Percentiles rank a stretch among this genome's conserved stretches.
phyloP scores from a whole-genome alignment of 2,329 filamentous ascomycete species.

The Sphaerulina populicola region DNA sequence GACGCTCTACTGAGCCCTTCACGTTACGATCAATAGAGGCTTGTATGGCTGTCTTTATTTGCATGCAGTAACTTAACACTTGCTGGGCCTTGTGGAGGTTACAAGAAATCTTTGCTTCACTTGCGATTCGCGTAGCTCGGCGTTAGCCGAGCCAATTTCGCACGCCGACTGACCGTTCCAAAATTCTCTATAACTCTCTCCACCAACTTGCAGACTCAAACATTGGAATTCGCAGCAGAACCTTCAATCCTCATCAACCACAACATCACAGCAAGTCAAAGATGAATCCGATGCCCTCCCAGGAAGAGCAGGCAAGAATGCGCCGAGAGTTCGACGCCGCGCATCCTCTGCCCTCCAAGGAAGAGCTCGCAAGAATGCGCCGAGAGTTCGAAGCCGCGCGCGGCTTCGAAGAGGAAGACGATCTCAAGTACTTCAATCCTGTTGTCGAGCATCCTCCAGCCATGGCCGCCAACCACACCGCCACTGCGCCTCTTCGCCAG shows the following conservation, averaged over 20 bases:
- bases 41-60: too few species aligned
- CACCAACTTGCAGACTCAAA: too few species aligned
- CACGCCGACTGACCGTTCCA: too few species aligned
- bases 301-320: constrained; percentile 3
- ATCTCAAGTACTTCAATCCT: constrained; percentile 1
- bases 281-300: background rate
- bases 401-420: constrained; percentile 10
- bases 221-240: background rate
- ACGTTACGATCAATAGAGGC: background rate
- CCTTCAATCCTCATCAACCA: background rate
- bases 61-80: too few species aligned
- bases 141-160: too few species aligned
- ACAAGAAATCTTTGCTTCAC: background rate
- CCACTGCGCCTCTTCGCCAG: background rate
- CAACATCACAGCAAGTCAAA: background rate
- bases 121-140: background rate
- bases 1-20: background rate
- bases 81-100: too few species aligned
- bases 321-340: constrained; percentile 12
- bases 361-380: constrained; percentile 6
- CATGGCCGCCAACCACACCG: background rate
- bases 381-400: constrained; percentile 12
- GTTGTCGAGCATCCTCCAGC: background rate
- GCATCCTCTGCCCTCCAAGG: constrained; percentile 1
- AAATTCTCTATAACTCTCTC: too few species aligned